Evolutionary conservation across 2,329 filamentous ascomycete species (phyloP), one percentile per base, ranked within the genome.

Genomic region (Epichloe sylvatica): DNA sequence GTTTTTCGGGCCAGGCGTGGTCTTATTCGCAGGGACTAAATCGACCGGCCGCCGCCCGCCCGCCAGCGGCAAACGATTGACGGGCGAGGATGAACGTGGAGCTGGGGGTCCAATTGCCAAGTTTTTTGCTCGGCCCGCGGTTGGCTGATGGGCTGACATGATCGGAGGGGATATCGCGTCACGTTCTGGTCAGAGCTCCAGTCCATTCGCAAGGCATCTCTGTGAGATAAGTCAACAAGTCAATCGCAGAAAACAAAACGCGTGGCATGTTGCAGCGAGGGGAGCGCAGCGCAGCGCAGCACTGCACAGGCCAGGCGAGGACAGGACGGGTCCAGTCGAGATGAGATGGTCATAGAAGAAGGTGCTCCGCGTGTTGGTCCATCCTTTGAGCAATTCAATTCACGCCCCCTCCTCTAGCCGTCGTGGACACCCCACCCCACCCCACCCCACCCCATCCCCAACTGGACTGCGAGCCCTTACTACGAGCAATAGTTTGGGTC

Each of bases 341-440:
- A 30, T 30, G 25, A 30, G 25, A 30, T 30, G 25, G 25, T 30
- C 25, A 30, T 30, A 30, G 25, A 30, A 30, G 25, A 30, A 30
- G 25, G 25, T 30, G 25, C 25, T 30, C 25, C 25, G 8, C 25
- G 8, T 11, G 8, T 11, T 30, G 25, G 25, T 30, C 25, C 25
- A 11, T 30, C 25, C n/a, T 44, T 41, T 47, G 12, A n/a, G 17
- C 23, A 47, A 15, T 34, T 30, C 25, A 30, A 15, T 34, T 30
- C 25, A 30, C 33, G 13, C 45, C 49, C 45, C 43, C 40, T 42
- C 47, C 49, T 48, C 44, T 21, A 42, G 36, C 46, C 44, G 46
- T 37, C 5, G 45, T 12, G 35, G 25, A 30, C 25, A 2, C 25
- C 25, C 25, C 23, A 25, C 6, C 23, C 25, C 25, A 3, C 25